Evolutionary conservation across 176 grass and related monocot species (phyloP).

Genomic region (Aegilops speltoides): DNA sequence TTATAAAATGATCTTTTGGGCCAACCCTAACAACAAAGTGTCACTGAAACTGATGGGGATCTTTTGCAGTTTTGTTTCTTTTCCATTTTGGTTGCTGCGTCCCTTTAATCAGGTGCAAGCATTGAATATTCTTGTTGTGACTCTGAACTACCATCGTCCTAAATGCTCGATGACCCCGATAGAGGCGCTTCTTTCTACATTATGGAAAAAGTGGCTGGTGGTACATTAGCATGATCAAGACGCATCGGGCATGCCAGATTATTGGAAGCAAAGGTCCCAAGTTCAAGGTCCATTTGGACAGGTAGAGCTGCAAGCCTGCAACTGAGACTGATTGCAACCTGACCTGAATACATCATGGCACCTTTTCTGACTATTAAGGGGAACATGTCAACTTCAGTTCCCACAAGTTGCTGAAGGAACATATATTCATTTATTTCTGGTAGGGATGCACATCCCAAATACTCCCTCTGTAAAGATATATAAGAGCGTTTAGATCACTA

Average conservation of each 20-base stretch:
- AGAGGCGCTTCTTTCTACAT: slow-evolving; percentile 20
- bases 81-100: slow-evolving; percentile 26
- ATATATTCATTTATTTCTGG: slow-evolving; percentile 23
- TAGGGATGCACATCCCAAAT: background rate
- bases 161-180: slow-evolving; percentile 30
- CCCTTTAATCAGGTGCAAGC: slow-evolving; percentile 31
- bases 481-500: too few relatives aligned
- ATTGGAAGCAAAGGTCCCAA: background rate
- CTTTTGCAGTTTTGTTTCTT: slow-evolving; percentile 8
- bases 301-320: slow-evolving; percentile 28
- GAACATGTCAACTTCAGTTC: slow-evolving; percentile 4
- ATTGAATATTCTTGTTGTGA: slow-evolving; percentile 35
- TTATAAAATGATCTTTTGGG: slow-evolving; percentile 19
- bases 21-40: slow-evolving; percentile 23
- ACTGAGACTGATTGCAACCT: slow-evolving; percentile 25
- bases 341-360: slow-evolving; percentile 10
- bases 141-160: slow-evolving; percentile 23
- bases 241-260: background rate
- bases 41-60: background rate
- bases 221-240: slow-evolving; percentile 1
- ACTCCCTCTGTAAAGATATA: too few relatives aligned
- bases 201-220: slow-evolving; percentile 28
- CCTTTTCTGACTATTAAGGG: slow-evolving; percentile 1
- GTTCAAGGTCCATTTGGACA: slow-evolving; percentile 26
- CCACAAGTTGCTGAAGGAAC: slow-evolving; percentile 22